These are phyloP conservation scores for Elymus sibiricus DNA, from an alignment of 176 grass and related monocot genomes.

Conservation along the genomic window DNA sequence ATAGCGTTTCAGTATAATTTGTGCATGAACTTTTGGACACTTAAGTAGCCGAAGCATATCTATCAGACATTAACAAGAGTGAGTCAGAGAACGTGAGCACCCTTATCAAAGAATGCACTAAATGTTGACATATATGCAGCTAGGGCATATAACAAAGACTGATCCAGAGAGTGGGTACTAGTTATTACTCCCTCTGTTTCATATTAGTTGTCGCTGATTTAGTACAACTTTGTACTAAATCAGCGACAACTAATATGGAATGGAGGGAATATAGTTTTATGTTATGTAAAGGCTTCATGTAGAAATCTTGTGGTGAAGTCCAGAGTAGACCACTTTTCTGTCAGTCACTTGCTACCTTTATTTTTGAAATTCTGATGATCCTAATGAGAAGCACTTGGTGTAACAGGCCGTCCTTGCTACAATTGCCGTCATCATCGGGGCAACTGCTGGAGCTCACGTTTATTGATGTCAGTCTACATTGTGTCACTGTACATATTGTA, in stretches of 20 bases:
- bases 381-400: slow-evolving; percentile 18
- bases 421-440: slow-evolving; percentile 58
- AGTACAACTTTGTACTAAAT: too few relatives aligned
- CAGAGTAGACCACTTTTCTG: not conserved
- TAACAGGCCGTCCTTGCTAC: slow-evolving; percentile 68
- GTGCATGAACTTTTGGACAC: not conserved
- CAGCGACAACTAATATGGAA: too few relatives aligned
- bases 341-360: not conserved
- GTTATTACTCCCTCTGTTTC: too few relatives aligned
- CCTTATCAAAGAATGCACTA: not conserved
- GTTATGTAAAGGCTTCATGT: not conserved
- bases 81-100: not conserved
- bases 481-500: slow-evolving; percentile 44
- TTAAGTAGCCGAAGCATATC: not conserved
- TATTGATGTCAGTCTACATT: slow-evolving; percentile 32
- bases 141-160: not conserved
- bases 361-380: not conserved
- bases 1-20: not conserved
- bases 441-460: slow-evolving; percentile 48
- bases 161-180: not conserved
- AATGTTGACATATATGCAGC: not conserved
- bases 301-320: not conserved
- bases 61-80: not conserved
- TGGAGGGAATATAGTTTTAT: too few relatives aligned
- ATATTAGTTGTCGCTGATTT: too few relatives aligned